These are phyloP conservation scores for Plicaturopsis crispa DNA, from an alignment of 768 basidiomycete genomes.

Conservation along the genomic window DNA sequence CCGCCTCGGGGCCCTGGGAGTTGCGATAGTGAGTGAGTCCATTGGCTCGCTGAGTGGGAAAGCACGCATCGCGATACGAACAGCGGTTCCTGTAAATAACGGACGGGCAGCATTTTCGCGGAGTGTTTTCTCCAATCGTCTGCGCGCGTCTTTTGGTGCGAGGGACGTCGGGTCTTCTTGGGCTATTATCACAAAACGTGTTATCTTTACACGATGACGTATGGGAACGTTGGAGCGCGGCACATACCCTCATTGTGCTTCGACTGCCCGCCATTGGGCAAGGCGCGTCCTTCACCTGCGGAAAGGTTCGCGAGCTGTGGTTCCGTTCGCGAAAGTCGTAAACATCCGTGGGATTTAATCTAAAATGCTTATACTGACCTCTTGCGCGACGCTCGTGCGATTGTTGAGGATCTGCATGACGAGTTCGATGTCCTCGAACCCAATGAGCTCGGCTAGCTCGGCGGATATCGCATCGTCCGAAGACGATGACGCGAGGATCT, in stretches of 20 bases:
- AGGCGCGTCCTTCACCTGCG: not conserved
- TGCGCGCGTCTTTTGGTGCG: slow-evolving; percentile 40
- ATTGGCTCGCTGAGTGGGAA: not conserved
- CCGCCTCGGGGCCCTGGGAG: slow-evolving; percentile 46
- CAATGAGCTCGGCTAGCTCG: slow-evolving; percentile 73
- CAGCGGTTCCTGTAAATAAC: slow-evolving; percentile 50
- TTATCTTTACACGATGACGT: too few species aligned
- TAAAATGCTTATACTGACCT: slow-evolving; percentile 33
- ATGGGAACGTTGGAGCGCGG: too few species aligned
- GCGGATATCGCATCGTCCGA: slow-evolving; percentile 68
- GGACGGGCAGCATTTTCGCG: slow-evolving; percentile 59
- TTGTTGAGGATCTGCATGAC: slow-evolving; percentile 61
- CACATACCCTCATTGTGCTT: not conserved
- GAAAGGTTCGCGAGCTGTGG: slow-evolving; percentile 3
- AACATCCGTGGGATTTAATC: too few species aligned
- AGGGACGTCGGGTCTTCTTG: slow-evolving; percentile 19
- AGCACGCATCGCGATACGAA: slow-evolving; percentile 18
- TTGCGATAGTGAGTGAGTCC: too few species aligned
- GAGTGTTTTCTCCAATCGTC: slow-evolving; percentile 55
- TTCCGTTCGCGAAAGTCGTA: not conserved
- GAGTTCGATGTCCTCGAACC: slow-evolving; percentile 79
- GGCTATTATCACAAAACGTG: too few species aligned
- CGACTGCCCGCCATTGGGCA: not conserved
- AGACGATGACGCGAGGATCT: slow-evolving; percentile 39
- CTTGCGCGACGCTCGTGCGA: slow-evolving; percentile 37